These are phyloP conservation scores for Torrubiella hemipterigena DNA, from an alignment of 2,329 filamentous ascomycete species.

Conservation along the genomic window DNA sequence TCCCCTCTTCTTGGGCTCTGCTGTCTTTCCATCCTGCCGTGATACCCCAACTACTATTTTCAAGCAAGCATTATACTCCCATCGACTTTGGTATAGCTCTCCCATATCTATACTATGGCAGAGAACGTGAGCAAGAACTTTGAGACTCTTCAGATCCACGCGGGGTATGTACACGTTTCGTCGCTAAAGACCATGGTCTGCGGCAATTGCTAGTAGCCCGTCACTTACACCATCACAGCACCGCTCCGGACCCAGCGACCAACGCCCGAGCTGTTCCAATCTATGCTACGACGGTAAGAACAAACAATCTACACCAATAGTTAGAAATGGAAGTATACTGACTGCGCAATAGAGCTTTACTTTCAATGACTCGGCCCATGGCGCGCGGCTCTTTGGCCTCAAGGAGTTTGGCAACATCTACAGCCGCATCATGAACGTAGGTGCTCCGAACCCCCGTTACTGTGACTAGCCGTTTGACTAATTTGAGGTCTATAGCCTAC, in stretches of 20 bases:
- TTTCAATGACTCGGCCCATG: conserved; percentile 95
- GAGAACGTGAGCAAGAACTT: conserved; percentile 61
- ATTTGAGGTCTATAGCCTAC: conserved; percentile 54
- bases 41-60: too few relatives aligned
- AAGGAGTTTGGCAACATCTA: conserved; percentile 98
- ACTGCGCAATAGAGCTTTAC: conserved; percentile 54
- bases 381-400: conserved; percentile 86
- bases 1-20: too few relatives aligned
- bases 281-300: conserved; percentile 72
- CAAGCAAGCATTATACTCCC: too few relatives aligned
- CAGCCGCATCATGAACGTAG: conserved; percentile 86
- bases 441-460: conserved; percentile 13
- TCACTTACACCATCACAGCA: conserved; percentile 35
- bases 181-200: conserved; percentile 5
- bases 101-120: too few relatives aligned
- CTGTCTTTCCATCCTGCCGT: too few relatives aligned
- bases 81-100: too few relatives aligned
- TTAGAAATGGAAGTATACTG: too few relatives aligned
- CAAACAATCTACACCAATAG: too few relatives aligned
- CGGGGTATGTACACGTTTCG: conserved; percentile 44
- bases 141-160: conserved; percentile 78
- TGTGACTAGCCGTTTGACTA: conserved; percentile 1
- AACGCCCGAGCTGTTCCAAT: conserved; percentile 90
- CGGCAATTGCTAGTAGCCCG: neutral
- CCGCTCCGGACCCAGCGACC: conserved; percentile 67